Conservation (phyloP, 768 basidiomycete species). For the Xanthoconium purpureum region DNA sequence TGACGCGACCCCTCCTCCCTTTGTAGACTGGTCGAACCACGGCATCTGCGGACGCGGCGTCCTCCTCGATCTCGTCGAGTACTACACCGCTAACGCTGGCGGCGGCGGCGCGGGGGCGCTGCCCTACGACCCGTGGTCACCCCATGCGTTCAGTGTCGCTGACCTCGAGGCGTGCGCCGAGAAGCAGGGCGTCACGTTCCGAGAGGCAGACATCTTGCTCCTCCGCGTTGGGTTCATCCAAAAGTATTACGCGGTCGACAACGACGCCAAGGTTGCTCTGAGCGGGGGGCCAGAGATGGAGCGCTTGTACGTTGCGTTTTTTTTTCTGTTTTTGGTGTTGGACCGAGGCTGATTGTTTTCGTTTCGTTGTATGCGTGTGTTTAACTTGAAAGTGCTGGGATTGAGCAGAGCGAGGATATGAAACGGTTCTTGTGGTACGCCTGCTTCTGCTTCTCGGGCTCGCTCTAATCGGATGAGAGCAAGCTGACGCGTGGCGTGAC, state of each 20-base stretch:
- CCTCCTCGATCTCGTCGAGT: constrained; percentile 58
- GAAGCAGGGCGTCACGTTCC: constrained; percentile 55
- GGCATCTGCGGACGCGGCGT: constrained; percentile 70
- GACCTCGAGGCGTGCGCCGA: constrained; percentile 59
- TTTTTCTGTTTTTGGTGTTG: not conserved
- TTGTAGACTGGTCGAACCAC: constrained; percentile 64
- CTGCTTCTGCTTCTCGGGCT: not conserved
- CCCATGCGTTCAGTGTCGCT: constrained; percentile 48
- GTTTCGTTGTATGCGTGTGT: not conserved
- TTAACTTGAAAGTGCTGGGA: constrained; percentile 49
- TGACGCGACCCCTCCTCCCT: not conserved
- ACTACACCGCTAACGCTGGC: constrained; percentile 40
- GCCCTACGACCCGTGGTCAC: constrained; percentile 64
- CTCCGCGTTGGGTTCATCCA: constrained; percentile 61
- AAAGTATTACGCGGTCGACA: constrained; percentile 45
- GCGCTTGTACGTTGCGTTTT: constrained; percentile 45
- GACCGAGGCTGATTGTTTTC: not conserved
- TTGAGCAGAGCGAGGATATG: constrained; percentile 68
- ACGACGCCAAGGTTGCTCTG: constrained; percentile 45
- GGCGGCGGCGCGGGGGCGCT: constrained; percentile 29
- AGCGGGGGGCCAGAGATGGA: constrained; percentile 35
- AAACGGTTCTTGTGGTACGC: constrained; percentile 67
- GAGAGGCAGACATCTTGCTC: constrained; percentile 58
- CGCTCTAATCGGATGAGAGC: not conserved
- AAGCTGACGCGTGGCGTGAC: not conserved